Conservation (phyloP, 179 eudicot genomes). For the Nepenthes alata region DNA sequence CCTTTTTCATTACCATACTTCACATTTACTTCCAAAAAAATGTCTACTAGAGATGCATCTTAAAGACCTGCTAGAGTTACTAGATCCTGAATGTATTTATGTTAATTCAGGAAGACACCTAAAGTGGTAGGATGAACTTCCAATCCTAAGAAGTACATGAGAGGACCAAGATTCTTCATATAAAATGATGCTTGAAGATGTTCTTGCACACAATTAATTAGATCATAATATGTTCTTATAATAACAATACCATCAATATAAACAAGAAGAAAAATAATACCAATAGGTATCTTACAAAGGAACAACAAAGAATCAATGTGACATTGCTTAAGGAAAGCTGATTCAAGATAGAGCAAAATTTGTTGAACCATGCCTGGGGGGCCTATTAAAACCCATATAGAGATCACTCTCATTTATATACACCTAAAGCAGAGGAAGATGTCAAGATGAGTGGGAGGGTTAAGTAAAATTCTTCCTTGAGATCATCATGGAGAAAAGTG, state of each 20-base stretch:
- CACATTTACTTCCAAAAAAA: not conserved
- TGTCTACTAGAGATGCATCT: not conserved
- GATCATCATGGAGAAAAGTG: not conserved
- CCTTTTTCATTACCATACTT: not conserved
- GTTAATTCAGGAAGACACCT: not conserved
- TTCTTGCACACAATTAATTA: not conserved
- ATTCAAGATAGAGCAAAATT: not conserved
- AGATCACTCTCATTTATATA: not conserved
- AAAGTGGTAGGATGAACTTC: not conserved
- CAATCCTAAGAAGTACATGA: not conserved
- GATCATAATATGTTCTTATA: no score
- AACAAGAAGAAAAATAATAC: not conserved
- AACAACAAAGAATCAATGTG: not conserved
- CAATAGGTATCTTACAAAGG: not conserved
- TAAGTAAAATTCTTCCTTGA: not conserved
- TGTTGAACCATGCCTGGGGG: not conserved
- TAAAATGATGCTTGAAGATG: not conserved
- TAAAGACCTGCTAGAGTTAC: not conserved
- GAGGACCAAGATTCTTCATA: not conserved
- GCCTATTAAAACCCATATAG: conserved; percentile 1
- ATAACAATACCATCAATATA: not conserved
- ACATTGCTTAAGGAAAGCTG: not conserved
- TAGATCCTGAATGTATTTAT: not conserved
- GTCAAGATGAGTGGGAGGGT: not conserved
- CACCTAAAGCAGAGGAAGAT: not conserved